A percentile compares a stretch with the other conserved stretches of the same genome.
Conservation (phyloP, 2,329 filamentous ascomycete genomes). For the Remersonia thermophila region DNA sequence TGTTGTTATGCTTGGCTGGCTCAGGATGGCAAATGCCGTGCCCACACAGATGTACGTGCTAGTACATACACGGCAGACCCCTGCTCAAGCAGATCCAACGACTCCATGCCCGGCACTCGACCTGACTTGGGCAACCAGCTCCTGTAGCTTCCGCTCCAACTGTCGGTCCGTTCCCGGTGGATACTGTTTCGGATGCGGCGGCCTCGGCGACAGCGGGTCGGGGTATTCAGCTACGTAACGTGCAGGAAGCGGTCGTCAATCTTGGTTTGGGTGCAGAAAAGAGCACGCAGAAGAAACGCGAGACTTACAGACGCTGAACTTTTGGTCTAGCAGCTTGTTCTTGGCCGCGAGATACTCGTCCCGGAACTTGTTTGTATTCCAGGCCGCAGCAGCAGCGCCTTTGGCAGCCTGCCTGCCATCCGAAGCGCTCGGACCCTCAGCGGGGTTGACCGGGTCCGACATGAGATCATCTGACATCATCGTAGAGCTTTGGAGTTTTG, state of each 20-base stretch:
- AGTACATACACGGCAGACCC: no score
- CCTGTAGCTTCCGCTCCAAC: conserved; percentile 29
- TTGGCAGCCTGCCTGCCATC: conserved; percentile 2
- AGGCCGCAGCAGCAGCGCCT: conserved; percentile 6
- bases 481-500: not conserved
- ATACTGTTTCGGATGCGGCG: conserved; percentile 12
- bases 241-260: no score
- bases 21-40: no score
- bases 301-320: conserved; percentile 34
- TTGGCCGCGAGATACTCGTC: conserved; percentile 32
- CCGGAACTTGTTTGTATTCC: conserved; percentile 24
- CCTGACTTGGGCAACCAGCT: conserved; percentile 23
- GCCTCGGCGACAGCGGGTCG: conserved; percentile 33
- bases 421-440: not conserved
- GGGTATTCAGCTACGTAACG: conserved; percentile 26
- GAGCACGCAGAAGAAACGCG: no score
- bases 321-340: conserved; percentile 30
- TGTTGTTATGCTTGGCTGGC: no score
- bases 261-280: no score
- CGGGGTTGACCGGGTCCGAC: conserved; percentile 8
- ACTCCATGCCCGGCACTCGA: not conserved
- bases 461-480: conserved; percentile 17
- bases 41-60: no score
- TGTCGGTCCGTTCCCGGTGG: conserved; percentile 18
- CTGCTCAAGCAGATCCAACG: no score